phyloP scores from a whole-genome alignment of 2,329 filamentous ascomycete species.

The Diplodia scrobiculata region DNA sequence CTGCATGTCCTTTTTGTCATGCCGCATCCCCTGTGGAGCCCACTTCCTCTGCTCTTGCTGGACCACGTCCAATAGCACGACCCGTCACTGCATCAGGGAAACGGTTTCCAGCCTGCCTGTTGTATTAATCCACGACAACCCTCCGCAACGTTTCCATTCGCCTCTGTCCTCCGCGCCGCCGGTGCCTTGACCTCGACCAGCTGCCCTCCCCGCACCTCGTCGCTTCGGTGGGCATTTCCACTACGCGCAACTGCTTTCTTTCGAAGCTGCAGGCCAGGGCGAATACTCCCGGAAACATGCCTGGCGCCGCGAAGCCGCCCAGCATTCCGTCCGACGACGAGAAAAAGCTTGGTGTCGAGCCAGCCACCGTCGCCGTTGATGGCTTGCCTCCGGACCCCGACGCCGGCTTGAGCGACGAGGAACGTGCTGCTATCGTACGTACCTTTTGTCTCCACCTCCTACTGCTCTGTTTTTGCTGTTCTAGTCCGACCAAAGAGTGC shows the following conservation, averaged over 20 bases:
- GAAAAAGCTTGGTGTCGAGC: conserved; percentile 28
- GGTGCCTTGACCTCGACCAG: not conserved
- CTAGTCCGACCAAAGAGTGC: not conserved
- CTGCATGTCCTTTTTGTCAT: not conserved
- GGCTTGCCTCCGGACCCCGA: conserved; percentile 58
- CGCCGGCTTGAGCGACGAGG: conserved; percentile 64
- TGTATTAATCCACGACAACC: not conserved
- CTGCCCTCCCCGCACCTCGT: not conserved
- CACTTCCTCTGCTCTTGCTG: not conserved
- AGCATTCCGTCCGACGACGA: conserved; percentile 32
- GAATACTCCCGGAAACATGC: not conserved
- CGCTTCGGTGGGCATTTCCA: not conserved
- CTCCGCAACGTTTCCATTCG: not conserved
- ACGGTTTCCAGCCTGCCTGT: conserved; percentile 5
- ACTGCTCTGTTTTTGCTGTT: no score
- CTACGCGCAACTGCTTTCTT: not conserved
- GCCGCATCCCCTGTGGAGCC: not conserved
- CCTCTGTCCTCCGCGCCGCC: not conserved
- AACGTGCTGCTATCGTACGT: conserved; percentile 63
- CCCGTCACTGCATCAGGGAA: not conserved
- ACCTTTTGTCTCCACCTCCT: no score
- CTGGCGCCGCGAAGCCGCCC: conserved; percentile 2
- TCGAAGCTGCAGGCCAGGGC: not conserved
- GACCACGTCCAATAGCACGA: not conserved
- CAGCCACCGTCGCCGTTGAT: conserved; percentile 8